Conservation (phyloP, 1,284 basidiomycete genomes). For the Austroboletus novae-zelandiae region DNA sequence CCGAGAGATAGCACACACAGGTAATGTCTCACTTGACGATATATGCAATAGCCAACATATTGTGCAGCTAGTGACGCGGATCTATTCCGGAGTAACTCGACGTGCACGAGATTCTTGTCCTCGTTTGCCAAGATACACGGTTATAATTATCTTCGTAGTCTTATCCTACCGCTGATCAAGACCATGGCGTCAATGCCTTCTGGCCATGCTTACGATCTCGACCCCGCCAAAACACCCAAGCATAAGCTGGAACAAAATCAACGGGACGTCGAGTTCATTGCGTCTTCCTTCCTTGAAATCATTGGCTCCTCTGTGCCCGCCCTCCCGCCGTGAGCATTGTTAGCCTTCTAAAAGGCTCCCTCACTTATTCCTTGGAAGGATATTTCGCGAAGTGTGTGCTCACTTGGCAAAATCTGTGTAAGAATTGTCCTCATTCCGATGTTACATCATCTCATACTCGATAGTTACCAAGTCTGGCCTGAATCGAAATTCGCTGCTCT, state of each 20-base stretch:
- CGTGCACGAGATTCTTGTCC: conserved; percentile 81
- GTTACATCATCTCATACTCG: conserved; percentile 14
- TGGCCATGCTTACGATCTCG: conserved; percentile 78
- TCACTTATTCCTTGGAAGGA: conserved; percentile 42
- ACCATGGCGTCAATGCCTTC: conserved; percentile 71
- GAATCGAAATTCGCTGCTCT: conserved; percentile 84
- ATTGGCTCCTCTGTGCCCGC: conserved; percentile 70
- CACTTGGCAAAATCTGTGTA: conserved; percentile 83
- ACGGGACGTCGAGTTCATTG: conserved; percentile 71
- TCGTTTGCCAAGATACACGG: conserved; percentile 85
- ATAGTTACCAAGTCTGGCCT: conserved; percentile 64
- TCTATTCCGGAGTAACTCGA: conserved; percentile 84
- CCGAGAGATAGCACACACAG: conserved; percentile 75
- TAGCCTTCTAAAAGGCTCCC: not conserved
- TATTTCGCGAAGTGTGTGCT: conserved; percentile 85
- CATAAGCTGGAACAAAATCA: conserved; percentile 71
- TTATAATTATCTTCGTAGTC: conserved; percentile 80
- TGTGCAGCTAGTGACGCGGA: conserved; percentile 71
- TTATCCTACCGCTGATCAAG: conserved; percentile 75
- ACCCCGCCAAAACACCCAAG: conserved; percentile 61
- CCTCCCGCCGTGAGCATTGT: conserved; percentile 69
- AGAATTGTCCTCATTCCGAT: conserved; percentile 27
- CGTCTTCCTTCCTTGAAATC: conserved; percentile 74
- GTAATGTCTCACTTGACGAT: conserved; percentile 38
- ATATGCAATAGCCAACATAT: conserved; percentile 8